Evolutionary conservation across 2,329 filamentous ascomycete species (phyloP), one percentile per base, ranked within the genome.

Genomic region (Neofusicoccum laricinum): DNA sequence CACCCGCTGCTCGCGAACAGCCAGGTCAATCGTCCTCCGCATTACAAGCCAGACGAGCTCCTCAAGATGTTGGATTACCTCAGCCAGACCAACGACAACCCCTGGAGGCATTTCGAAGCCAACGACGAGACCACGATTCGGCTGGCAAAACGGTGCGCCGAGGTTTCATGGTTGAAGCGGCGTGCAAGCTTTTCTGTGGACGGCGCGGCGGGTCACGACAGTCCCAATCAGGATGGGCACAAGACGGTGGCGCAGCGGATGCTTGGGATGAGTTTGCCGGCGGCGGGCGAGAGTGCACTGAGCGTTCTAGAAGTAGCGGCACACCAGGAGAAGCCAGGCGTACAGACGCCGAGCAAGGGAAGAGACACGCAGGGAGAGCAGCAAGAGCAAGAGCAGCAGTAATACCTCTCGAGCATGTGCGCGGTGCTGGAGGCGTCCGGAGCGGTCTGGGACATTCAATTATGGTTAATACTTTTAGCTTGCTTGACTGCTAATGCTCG

Each of bases 31-130:
- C 85, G 91, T 61, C 89, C 93, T 2, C 92, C 92, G 1, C 88
- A 97, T 74, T 98, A 99, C 82, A 99, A 98, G 76, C 87, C 88
- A 34, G 87, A 93, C 46, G 94, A 98, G 74, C 86, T 99, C 45
- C 80, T 90, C 43, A 89, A 87, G 66, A 84, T 97, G 25, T 82
- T 99, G 15, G 84, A 84, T 59, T 86, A 96, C 14, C 84, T 98
- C 2, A 67, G 72, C 46, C 84, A 84, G 1, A 85, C 85, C 17
- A 90, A 87, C 65, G 84, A 82, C 2, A 64, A 51, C 25, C 55
- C 63, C 7, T 64, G 63, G 63, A 30, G 63, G 3, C 91, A 96
- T 74, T 95, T 95, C 75, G 90, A 89, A 12, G 90, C 91, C 1
- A 88, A 90, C 2, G 91, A 95, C 67, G 89, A 91, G 69, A 96